These are phyloP conservation scores for Mycena indigotica DNA, from an alignment of 768 basidiomycete genomes.

Conservation along the genomic window DNA sequence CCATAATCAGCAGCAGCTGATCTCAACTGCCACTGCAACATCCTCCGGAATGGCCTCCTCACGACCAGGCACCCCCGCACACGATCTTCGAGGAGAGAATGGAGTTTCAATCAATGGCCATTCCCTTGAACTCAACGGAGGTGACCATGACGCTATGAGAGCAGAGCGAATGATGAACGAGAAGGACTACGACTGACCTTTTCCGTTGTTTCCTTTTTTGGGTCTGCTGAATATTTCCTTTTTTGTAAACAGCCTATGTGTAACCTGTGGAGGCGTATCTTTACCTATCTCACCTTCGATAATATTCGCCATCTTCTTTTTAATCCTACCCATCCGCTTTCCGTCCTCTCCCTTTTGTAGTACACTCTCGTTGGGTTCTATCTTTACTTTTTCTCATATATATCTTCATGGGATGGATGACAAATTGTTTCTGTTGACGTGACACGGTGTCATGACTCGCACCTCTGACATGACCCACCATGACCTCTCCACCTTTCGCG, in stretches of 20 bases:
- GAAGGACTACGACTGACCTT: slow-evolving; percentile 51
- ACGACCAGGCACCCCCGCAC: slow-evolving; percentile 71
- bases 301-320: slow-evolving; percentile 4
- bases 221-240: too few species aligned
- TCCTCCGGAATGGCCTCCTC: slow-evolving; percentile 71
- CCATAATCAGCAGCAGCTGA: slow-evolving; percentile 75
- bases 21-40: slow-evolving; percentile 74
- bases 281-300: slow-evolving; percentile 20
- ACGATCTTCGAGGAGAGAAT: slow-evolving; percentile 49
- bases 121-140: slow-evolving; percentile 45
- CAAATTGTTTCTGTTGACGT: neutral
- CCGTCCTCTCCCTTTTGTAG: slow-evolving; percentile 7
- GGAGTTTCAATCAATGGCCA: slow-evolving; percentile 43
- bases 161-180: slow-evolving; percentile 47
- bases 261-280: slow-evolving; percentile 13
- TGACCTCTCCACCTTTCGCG: slow-evolving; percentile 36
- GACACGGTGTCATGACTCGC: neutral
- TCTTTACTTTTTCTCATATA: slow-evolving; percentile 8
- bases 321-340: slow-evolving; percentile 12
- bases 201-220: slow-evolving; percentile 6
- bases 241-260: slow-evolving; percentile 8
- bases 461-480: neutral
- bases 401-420: slow-evolving; percentile 8
- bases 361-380: slow-evolving; percentile 17
- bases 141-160: slow-evolving; percentile 39